A percentile compares a stretch with the other conserved stretches of the same genome.
Evolutionary conservation across 306 rosid species (phyloP).

Genomic region (Vigna reflexopilosa): DNA sequence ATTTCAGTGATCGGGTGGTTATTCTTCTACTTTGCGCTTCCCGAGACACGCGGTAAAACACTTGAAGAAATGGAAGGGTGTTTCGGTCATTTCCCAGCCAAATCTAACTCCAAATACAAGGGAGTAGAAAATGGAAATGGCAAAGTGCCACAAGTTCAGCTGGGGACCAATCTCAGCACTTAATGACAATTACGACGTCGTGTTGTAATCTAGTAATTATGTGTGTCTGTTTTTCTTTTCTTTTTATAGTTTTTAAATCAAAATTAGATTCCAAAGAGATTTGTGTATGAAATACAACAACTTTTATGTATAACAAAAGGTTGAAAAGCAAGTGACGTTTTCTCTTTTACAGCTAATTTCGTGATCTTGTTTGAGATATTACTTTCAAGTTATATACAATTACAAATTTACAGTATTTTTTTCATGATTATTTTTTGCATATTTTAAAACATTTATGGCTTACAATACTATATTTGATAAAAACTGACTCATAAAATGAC

Average conservation of each 20-base stretch:
- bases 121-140: constrained; percentile 7
- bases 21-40: constrained; percentile 66
- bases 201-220: not conserved
- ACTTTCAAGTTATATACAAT: too few relatives aligned
- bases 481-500: too few relatives aligned
- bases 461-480: too few relatives aligned
- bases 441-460: too few relatives aligned
- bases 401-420: too few relatives aligned
- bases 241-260: not conserved
- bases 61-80: constrained; percentile 79
- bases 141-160: constrained; percentile 52
- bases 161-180: constrained; percentile 37
- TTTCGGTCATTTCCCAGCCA: constrained; percentile 63
- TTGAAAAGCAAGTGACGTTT: not conserved
- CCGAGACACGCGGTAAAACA: constrained; percentile 78
- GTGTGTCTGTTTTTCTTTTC: not conserved
- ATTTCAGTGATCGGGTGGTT: constrained; percentile 56
- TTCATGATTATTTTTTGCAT: too few relatives aligned
- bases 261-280: not conserved
- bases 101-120: not conserved
- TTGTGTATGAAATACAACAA: not conserved
- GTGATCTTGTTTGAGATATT: too few relatives aligned
- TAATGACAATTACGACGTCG: not conserved
- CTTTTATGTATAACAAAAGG: not conserved
- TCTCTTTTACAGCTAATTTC: too few relatives aligned